Base-by-base conservation (phyloP, 345 rosid species). In the Boechera retrofracta region DNA sequence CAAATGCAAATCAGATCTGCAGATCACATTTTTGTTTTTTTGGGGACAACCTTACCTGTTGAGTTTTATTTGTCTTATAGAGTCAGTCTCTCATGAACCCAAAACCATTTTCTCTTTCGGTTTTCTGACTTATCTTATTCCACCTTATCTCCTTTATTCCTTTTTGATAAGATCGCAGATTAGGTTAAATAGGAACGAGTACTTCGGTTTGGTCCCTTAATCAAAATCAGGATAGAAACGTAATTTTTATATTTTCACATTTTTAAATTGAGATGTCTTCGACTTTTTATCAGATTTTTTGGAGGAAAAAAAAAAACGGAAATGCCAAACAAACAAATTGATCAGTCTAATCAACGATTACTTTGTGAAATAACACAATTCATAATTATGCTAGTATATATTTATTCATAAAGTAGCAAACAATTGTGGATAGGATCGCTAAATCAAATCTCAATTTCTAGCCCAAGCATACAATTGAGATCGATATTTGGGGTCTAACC, bases 1-100 rank as follows among this genome's bases (percentile, higher is more conserved):
- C 79, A 60, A 13, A 39, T 8, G 53, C 39, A n/a, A 39, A 59
- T 35, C 69, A 49, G 69, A 76, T 76, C 79, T 75, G 79, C 79
- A 68, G 74, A 76, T 76, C 79, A 76, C 68, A 51, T n/a, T 73
- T 39, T 21, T 24, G 1, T 32, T 57, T 33, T 57, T 33, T 57
- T 55, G 10, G 26, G 45, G 45, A 54, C 15, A 67, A 49, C 61
- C 59, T 67, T 56, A 35, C 67, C 28, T 5, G n/a, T 48, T 58
- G 58, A 13, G 16, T 66, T n/a, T 24, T 39, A 8, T 39, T 39
- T 39, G 64, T 73, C 63, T 52, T 4, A 10, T 9, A 21, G 11
- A 51, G 4, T 13, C 2, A 15, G 51, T 6, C 42, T n/a, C 16
- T 28, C n/a, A 8, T 64, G 8, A 52, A 45, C 71, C 62, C 66